A percentile compares a stretch with the other conserved stretches of the same genome.
phyloP scores from a whole-genome alignment of 164 flowering plant species.

The Macadamia tetraphylla region DNA sequence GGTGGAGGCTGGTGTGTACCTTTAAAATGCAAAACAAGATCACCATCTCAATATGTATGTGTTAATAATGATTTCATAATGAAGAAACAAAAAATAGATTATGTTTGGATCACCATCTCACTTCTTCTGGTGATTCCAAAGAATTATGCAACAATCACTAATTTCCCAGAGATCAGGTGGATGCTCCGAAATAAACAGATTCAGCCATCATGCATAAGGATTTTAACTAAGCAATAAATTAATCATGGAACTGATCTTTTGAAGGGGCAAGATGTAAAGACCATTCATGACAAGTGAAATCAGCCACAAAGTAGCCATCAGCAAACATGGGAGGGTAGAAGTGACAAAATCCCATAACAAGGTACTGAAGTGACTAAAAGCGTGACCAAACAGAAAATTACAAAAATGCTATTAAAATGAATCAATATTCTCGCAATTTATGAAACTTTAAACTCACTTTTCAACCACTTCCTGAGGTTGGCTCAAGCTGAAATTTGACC shows the following conservation, averaged over 20 bases:
- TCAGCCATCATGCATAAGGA: background rate
- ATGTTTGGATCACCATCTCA: too few species aligned
- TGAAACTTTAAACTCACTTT: too few species aligned
- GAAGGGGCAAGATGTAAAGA: background rate
- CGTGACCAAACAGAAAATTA: too few species aligned
- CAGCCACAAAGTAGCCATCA: too few species aligned
- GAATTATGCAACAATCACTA: background rate
- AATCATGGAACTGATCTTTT: background rate
- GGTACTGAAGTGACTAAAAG: too few species aligned
- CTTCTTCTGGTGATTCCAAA: background rate
- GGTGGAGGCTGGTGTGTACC: slow-evolving; percentile 50
- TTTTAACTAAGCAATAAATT: background rate
- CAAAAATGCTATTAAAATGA: too few species aligned
- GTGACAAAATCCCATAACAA: too few species aligned
- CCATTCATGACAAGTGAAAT: background rate
- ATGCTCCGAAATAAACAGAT: background rate
- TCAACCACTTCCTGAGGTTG: too few species aligned
- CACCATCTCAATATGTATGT: background rate
- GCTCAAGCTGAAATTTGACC: too few species aligned
- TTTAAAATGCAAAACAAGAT: slow-evolving; percentile 17
- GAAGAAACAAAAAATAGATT: background rate
- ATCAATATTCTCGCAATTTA: too few species aligned
- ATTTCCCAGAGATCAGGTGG: background rate
- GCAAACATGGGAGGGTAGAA: too few species aligned
- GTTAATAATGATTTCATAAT: background rate